Percentiles rank a stretch among this genome's conserved stretches.
Evolutionary conservation across 2,329 filamentous ascomycete species (phyloP).

Genomic region (Lachnellula hyalina): DNA sequence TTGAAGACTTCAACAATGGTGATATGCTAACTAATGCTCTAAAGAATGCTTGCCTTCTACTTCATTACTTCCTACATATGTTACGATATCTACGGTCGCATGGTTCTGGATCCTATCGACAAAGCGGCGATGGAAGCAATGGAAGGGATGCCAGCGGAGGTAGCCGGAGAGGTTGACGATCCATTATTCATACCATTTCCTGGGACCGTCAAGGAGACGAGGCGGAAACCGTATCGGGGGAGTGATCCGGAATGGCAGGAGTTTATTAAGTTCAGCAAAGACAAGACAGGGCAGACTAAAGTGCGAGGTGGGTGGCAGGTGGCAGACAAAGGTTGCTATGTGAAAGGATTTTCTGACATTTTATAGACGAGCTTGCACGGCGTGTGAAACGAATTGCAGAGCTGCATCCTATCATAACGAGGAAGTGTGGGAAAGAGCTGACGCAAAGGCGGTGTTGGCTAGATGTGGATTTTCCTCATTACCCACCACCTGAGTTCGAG

Average conservation of each 20-base stretch:
- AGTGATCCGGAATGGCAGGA: conserved; percentile 59
- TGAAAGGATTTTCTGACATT: conserved; percentile 14
- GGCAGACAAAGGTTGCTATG: not conserved
- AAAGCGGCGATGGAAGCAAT: conserved; percentile 31
- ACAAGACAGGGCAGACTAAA: conserved; percentile 40
- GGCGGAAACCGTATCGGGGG: conserved; percentile 46
- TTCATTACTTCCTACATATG: conserved; percentile 33
- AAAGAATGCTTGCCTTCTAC: conserved; percentile 26
- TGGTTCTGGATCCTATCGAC: conserved; percentile 43
- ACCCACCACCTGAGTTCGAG: conserved; percentile 54
- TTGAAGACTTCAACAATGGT: no score
- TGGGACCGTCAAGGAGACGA: conserved; percentile 47
- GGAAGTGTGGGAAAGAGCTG: conserved; percentile 43
- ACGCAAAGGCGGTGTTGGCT: conserved; percentile 51
- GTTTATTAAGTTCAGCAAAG: conserved; percentile 54
- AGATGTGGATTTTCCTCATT: conserved; percentile 53
- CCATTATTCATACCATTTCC: conserved; percentile 58
- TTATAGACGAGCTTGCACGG: conserved; percentile 41
- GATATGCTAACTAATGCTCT: not conserved
- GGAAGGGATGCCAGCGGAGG: conserved; percentile 38
- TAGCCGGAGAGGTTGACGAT: conserved; percentile 40
- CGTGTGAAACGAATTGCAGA: conserved; percentile 39
- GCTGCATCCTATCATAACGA: conserved; percentile 38
- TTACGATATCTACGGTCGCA: conserved; percentile 39
- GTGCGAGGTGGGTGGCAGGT: conserved; percentile 14